Evolutionary conservation across 1,139 yeast genomes (phyloP).

Genomic region (Pichia sp.): DNA sequence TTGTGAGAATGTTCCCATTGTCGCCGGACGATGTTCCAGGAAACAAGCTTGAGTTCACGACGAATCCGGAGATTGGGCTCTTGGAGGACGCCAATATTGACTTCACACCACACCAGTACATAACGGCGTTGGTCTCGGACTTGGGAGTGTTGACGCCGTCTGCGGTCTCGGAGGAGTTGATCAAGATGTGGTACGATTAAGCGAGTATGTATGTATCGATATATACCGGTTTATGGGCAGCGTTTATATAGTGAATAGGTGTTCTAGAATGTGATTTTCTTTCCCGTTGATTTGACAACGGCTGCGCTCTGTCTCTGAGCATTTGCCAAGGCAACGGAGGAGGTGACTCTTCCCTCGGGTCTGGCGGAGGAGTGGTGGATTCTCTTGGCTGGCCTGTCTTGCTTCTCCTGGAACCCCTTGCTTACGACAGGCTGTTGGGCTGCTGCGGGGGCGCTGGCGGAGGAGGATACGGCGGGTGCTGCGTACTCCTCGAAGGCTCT

Average conservation of each 20-base stretch:
- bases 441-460: constrained; percentile 26
- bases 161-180: constrained; percentile 95
- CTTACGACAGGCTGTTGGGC: not conserved
- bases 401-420: constrained; percentile 27
- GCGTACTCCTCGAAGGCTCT: constrained; percentile 14
- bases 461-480: not conserved
- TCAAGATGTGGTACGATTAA: constrained; percentile 94
- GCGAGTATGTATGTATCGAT: not conserved
- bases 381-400: constrained; percentile 18
- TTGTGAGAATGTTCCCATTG: constrained; percentile 91
- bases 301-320: constrained; percentile 92
- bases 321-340: constrained; percentile 82
- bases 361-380: constrained; percentile 14
- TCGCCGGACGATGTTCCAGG: constrained; percentile 86
- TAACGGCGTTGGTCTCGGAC: constrained; percentile 94
- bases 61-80: constrained; percentile 34
- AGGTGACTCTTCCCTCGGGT: constrained; percentile 51
- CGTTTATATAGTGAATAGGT: not conserved
- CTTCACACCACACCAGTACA: constrained; percentile 92
- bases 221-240: not conserved
- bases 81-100: constrained; percentile 47
- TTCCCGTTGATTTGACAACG: constrained; percentile 87
- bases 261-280: constrained; percentile 61
- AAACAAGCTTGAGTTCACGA: constrained; percentile 39
- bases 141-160: constrained; percentile 95